A percentile compares a stretch with the other conserved stretches of the same genome.
Evolutionary conservation across 352 stramenopile genomes (phyloP).

Genomic region (Pythium aquatile): DNA sequence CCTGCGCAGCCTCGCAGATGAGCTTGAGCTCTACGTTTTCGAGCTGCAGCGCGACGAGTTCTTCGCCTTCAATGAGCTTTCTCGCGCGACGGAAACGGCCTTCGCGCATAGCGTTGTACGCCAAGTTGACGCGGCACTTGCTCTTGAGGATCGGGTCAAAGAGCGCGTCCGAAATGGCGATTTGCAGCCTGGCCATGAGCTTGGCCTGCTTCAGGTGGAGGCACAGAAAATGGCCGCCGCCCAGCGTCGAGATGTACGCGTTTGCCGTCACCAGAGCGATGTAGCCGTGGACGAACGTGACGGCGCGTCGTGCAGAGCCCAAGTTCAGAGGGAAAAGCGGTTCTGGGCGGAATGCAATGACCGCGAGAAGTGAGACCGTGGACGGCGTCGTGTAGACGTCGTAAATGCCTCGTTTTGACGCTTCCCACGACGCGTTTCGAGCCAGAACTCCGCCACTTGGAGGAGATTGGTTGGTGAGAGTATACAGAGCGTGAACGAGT

Average conservation of each 20-base stretch:
- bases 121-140: conserved; percentile 81
- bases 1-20: conserved; percentile 54
- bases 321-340: conserved; percentile 54
- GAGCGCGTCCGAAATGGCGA: conserved; percentile 69
- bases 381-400: background rate
- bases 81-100: conserved; percentile 60
- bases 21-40: conserved; percentile 54
- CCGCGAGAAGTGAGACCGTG: conserved; percentile 22
- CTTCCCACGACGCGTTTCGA: background rate
- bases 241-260: conserved; percentile 82
- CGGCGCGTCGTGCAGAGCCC: conserved; percentile 58
- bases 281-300: conserved; percentile 64
- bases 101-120: conserved; percentile 75
- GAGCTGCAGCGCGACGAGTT: conserved; percentile 42
- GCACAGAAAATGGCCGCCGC: conserved; percentile 78
- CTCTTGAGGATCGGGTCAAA: conserved; percentile 74
- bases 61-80: conserved; percentile 50
- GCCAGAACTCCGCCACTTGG: background rate
- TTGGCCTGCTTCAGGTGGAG: conserved; percentile 69
- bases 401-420: background rate
- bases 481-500: conserved; percentile 6
- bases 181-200: conserved; percentile 75
- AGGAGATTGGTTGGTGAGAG: background rate
- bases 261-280: conserved; percentile 79
- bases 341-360: conserved; percentile 51